phyloP scores from a whole-genome alignment of 495 filamentous ascomycete genomes.

The Emericellopsis terricola region DNA sequence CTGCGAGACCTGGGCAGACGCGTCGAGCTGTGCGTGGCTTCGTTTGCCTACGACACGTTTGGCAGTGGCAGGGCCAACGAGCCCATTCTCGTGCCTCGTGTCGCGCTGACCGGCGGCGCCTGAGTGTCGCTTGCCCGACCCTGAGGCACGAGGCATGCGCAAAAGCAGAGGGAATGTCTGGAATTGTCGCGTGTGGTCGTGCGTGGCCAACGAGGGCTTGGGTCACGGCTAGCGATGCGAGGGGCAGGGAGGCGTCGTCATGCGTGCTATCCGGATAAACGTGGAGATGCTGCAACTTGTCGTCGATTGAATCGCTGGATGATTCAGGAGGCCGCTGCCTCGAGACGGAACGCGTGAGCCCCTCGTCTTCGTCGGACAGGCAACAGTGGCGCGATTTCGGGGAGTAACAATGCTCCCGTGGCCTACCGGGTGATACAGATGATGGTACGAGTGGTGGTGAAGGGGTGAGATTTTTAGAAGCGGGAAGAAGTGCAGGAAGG shows the following conservation, averaged over 20 bases:
- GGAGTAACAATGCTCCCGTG: too few relatives aligned
- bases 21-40: constrained; percentile 29
- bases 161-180: constrained; percentile 2
- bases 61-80: constrained; percentile 47
- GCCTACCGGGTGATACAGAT: neutral
- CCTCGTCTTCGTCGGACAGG: too few relatives aligned
- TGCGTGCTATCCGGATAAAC: too few relatives aligned
- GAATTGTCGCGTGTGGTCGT: too few relatives aligned
- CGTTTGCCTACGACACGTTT: constrained; percentile 49
- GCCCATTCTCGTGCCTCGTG: constrained; percentile 75
- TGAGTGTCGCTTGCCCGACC: constrained; percentile 45
- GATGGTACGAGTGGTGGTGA: neutral
- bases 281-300: too few relatives aligned
- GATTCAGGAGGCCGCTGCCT: too few relatives aligned
- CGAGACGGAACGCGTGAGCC: too few relatives aligned
- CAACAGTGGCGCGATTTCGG: too few relatives aligned
- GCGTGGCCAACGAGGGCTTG: too few relatives aligned
- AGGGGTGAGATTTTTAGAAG: constrained; percentile 2
- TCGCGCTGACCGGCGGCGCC: constrained; percentile 49
- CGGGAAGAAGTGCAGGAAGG: neutral
- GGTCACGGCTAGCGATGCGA: too few relatives aligned
- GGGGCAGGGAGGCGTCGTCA: too few relatives aligned
- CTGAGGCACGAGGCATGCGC: constrained; percentile 57
- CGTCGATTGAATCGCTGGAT: neutral
- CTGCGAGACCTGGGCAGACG: constrained; percentile 19